These are phyloP conservation scores for Aspergillus pseudonomiae DNA, from an alignment of 2,329 filamentous ascomycete species.

Conservation along the genomic window DNA sequence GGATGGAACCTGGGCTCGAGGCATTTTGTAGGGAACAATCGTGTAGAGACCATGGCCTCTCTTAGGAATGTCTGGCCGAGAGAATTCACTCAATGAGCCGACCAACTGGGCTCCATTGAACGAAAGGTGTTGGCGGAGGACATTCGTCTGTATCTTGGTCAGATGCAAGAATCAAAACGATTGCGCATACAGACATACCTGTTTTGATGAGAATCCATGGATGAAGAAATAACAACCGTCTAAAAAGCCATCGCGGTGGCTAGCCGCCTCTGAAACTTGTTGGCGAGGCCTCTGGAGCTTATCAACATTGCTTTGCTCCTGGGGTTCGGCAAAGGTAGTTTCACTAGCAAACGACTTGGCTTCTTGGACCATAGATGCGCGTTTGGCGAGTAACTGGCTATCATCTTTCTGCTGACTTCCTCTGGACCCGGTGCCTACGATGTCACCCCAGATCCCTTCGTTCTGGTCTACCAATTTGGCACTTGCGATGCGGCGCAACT, in stretches of 20 bases:
- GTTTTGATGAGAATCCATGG: slow-evolving; percentile 60
- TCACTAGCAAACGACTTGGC: slow-evolving; percentile 44
- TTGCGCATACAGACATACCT: slow-evolving; percentile 50
- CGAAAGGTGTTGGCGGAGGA: slow-evolving; percentile 45
- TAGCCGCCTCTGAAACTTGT: slow-evolving; percentile 15
- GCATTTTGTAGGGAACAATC: slow-evolving; percentile 44
- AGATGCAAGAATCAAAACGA: slow-evolving; percentile 13
- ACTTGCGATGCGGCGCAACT: slow-evolving; percentile 85
- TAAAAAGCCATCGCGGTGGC: slow-evolving; percentile 54
- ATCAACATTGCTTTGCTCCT: slow-evolving; percentile 14
- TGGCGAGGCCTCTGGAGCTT: slow-evolving; percentile 11
- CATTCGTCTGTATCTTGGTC: slow-evolving; percentile 30
- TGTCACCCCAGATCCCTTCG: slow-evolving; percentile 87
- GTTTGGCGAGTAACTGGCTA: slow-evolving; percentile 18
- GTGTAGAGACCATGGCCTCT: slow-evolving; percentile 39
- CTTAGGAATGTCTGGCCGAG: slow-evolving; percentile 36
- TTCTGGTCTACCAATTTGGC: slow-evolving; percentile 78
- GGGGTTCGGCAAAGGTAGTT: slow-evolving; percentile 34
- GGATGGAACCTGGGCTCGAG: slow-evolving; percentile 37
- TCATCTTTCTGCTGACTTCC: slow-evolving; percentile 31
- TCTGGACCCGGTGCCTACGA: slow-evolving; percentile 59
- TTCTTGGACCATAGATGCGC: slow-evolving; percentile 33
- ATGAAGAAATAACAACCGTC: slow-evolving; percentile 61
- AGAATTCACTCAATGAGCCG: slow-evolving; percentile 37
- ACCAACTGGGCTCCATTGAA: slow-evolving; percentile 46